Base-by-base conservation (phyloP, 225 moss, liverwort and hornwort genomes). In the Marchantia polymorpha region DNA sequence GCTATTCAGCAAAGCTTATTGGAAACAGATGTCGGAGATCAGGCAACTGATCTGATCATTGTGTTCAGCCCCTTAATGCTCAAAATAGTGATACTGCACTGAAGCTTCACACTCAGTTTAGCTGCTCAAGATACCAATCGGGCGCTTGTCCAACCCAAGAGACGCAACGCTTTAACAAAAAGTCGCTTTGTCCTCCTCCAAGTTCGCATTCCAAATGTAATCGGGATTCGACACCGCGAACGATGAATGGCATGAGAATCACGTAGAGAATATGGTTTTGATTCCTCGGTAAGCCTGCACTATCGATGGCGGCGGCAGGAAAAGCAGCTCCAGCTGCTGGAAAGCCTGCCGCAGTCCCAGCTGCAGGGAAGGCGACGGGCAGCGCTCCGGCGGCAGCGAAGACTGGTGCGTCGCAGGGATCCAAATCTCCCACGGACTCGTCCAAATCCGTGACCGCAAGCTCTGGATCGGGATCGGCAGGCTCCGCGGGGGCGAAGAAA, bases 151-250 rank as follows among this genome's bases (percentile, higher is more conserved):
- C 13, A 52, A 73, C 25, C 73, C 73, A 73, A 76, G 58, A 56
- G 76, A 76, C 76, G 76, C 76, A 76, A 76, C 76, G 58, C 46
- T 76, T 50, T 61, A 59, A 61, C 31, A 39, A 39, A 76, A 63
- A 54, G 74, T 74, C 74, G 56, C 74, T 70, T 70, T 69, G 47
- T 7, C 56, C 56, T 12, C 56, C 56, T 56, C 56, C 56, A 56
- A 12, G 13, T 56, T 56, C 56, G 13, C 14, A 6, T 6, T 56
- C 56, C 39, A 39, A 39, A 39, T 39, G 39, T 39, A 39, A 39
- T 39, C 5, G 5, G 39, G 39, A 39, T 39, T 39, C 39, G 39
- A 5, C 39, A 39, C 2, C 39, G 39, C 5, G 39, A 39, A 39
- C 39, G 3, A 39, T 39, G 39, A 39, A 39, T 39, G 39, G 39